Evolutionary conservation across 1,284 basidiomycete species (phyloP), one percentile per base, ranked within the genome.

Genomic region (Heimioporus punctisporus): DNA sequence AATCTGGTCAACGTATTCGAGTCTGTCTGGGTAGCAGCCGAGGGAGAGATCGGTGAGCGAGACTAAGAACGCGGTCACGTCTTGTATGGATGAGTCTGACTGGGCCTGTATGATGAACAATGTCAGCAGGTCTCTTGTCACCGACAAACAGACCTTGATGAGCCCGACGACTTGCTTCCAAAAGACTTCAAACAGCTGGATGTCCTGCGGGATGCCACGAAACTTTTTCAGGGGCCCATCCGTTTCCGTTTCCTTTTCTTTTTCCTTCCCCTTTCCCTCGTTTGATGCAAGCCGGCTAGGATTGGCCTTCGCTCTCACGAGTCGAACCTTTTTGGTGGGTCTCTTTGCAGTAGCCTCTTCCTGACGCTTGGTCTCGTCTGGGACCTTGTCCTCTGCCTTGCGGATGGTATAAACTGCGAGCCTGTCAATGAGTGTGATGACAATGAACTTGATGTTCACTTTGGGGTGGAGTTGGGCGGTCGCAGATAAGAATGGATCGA

Each of bases 151-250:
- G 54, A 92, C 94, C 83, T 95, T 95, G 78, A 98, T 95, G 34
- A 98, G 83, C 68, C 96, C 90, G 10, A 97, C 95, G n/a, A 98
- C 92, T 71, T 98, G 96, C 60, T 93, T 88, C 96, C 95, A 98
- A 73, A 98, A 98, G 14, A 98, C 93, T 70, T 98, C 96, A 60
- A 98, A 98, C 51, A 98, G 73, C 65, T 88, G 90, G 31, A 96
- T 95, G 62, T 97, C 83, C 71, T 95, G 91, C 8, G 96, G 95
- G 47, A 98, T 88, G 27, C 96, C 96, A 68, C 95, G 80, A 76
- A 95, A 97, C 71, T 93, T 94, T 65, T 81, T 83, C 45, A 85
- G 80, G 47, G 78, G 75, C 3, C 69, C 60, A 2, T 67, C 76
- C n/a, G n/a, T n/a, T n/a, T n/a, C n/a, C n/a, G 14, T 8, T 42